phyloP scores from a whole-genome alignment of 306 rosid species.

The Delonix regia region DNA sequence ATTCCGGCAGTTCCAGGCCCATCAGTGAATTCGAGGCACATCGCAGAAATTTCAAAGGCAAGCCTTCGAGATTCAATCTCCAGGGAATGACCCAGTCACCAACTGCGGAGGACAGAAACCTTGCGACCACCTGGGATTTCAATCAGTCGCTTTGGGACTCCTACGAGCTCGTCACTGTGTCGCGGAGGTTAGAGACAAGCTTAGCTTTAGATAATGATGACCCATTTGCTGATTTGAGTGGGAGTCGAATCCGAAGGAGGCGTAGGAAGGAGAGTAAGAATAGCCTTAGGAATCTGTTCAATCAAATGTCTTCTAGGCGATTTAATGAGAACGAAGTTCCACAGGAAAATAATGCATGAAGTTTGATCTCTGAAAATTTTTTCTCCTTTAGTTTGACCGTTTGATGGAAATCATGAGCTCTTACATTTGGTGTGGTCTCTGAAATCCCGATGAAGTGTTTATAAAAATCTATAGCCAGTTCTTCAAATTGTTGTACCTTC shows the following conservation, averaged over 20 bases:
- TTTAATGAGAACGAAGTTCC: slow-evolving; percentile 41
- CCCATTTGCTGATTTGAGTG: slow-evolving; percentile 38
- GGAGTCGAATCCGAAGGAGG: slow-evolving; percentile 24
- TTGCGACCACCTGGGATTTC: slow-evolving; percentile 63
- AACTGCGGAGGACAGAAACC: not conserved
- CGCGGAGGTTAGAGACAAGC: slow-evolving; percentile 69
- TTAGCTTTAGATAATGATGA: slow-evolving; percentile 46
- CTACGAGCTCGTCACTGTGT: slow-evolving; percentile 82
- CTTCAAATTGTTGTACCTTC: not conserved
- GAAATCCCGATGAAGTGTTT: not conserved
- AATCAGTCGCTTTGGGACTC: slow-evolving; percentile 86
- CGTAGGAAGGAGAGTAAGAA: slow-evolving; percentile 63
- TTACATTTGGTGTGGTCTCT: too few relatives aligned
- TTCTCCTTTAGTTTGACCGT: not conserved
- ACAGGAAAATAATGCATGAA: not conserved
- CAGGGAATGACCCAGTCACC: slow-evolving; percentile 48
- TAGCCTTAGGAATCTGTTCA: slow-evolving; percentile 76
- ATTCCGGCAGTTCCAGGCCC: slow-evolving; percentile 55
- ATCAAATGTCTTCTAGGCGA: slow-evolving; percentile 62
- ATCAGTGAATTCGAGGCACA: slow-evolving; percentile 62
- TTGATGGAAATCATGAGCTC: not conserved
- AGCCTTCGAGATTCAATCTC: slow-evolving; percentile 68
- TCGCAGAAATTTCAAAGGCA: slow-evolving; percentile 52
- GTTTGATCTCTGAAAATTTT: slow-evolving; percentile 1
- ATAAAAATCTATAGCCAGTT: not conserved